phyloP scores from a whole-genome alignment of 495 filamentous ascomycete species.

The Aspergillus panamensis region DNA sequence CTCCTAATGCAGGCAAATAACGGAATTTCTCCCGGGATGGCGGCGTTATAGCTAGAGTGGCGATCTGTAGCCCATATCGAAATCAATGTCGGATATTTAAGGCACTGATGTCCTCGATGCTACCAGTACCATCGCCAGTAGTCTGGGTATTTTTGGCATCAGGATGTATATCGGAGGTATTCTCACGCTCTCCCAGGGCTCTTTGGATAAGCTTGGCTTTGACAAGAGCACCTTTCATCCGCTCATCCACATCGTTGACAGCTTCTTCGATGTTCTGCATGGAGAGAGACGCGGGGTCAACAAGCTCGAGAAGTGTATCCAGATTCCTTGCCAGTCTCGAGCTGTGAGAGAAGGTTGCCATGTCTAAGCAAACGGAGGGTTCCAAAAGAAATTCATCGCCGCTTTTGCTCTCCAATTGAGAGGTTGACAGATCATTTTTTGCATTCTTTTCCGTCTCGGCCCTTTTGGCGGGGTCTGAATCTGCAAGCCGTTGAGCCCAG shows the following conservation, averaged over 20 bases:
- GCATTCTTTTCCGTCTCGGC: conserved; percentile 6
- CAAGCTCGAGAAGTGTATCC: conserved; percentile 64
- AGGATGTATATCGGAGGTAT: conserved; percentile 25
- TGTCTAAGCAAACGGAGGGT: conserved; percentile 31
- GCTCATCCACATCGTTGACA: conserved; percentile 80
- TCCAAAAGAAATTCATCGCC: conserved; percentile 24
- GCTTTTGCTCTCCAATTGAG: conserved; percentile 7
- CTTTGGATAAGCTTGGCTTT: conserved; percentile 80
- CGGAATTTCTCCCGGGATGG: not conserved
- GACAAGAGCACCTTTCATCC: conserved; percentile 72
- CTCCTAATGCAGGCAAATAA: not conserved
- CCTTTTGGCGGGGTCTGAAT: conserved; percentile 22
- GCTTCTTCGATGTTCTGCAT: conserved; percentile 79
- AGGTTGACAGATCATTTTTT: conserved; percentile 1
- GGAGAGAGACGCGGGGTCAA: conserved; percentile 72
- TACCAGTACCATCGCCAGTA: conserved; percentile 45
- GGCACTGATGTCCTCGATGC: conserved; percentile 54
- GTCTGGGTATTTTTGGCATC: conserved; percentile 26
- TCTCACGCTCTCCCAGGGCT: conserved; percentile 57
- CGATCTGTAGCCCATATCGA: not conserved
- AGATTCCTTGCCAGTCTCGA: conserved; percentile 71
- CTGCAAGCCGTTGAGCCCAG: conserved; percentile 64
- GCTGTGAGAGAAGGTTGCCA: conserved; percentile 54
- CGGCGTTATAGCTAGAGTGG: not conserved
- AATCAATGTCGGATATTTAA: conserved; percentile 46